phyloP scores from a whole-genome alignment of 768 basidiomycete species.

The Hericium erinaceus region DNA sequence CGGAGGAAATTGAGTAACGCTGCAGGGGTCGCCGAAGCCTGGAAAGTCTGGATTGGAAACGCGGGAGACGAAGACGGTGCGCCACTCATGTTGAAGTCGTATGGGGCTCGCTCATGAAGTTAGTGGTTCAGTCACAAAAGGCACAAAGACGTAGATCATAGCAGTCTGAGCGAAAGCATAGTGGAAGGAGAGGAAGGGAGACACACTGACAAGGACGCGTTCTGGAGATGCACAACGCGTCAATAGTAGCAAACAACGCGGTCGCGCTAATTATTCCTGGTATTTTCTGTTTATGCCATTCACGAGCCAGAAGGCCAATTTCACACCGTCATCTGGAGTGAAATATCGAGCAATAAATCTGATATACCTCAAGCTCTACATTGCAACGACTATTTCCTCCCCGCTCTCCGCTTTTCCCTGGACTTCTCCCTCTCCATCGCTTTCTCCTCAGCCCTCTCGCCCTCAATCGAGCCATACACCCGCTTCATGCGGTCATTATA shows the following conservation, averaged over 20 bases:
- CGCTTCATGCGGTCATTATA: constrained; percentile 82
- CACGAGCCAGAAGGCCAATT: not conserved
- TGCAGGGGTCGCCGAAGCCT: constrained; percentile 5
- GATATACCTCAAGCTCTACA: not conserved
- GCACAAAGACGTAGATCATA: no score
- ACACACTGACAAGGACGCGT: constrained; percentile 8
- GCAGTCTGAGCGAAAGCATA: not conserved
- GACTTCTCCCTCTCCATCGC: constrained; percentile 77
- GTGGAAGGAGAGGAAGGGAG: not conserved
- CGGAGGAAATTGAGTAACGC: constrained; percentile 13
- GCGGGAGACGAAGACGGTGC: constrained; percentile 4
- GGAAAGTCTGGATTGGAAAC: constrained; percentile 15
- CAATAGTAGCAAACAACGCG: not conserved
- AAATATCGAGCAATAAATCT: not conserved
- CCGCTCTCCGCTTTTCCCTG: constrained; percentile 68
- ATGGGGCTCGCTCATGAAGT: no score
- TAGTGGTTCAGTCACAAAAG: no score
- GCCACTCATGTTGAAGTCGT: no score
- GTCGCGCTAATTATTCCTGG: not conserved
- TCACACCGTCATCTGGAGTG: no score
- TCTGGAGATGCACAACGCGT: constrained; percentile 3
- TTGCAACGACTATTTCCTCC: constrained; percentile 48
- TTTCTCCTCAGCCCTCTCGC: constrained; percentile 93
- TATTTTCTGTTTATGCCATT: no score
- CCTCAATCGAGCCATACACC: constrained; percentile 67